Base-by-base conservation (phyloP, 129 eudicot genomes). In the Arctium minus region DNA sequence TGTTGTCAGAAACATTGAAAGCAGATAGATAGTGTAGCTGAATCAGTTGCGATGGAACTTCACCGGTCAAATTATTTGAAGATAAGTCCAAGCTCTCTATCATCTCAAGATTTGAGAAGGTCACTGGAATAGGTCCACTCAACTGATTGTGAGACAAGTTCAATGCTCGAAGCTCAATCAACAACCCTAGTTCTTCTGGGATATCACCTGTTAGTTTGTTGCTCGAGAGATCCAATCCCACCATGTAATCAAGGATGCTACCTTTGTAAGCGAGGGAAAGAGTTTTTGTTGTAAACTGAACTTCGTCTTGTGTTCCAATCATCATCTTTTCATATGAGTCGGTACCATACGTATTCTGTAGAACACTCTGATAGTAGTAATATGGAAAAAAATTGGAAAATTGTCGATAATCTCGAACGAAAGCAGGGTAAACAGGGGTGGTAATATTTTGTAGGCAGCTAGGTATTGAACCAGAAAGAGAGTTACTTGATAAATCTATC, bases 391-490 rank as follows among this genome's bases (percentile, higher is more conserved):
- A 9, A 44, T 8, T 7, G 9, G 2, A 0, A 11, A 2, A 44
- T 2, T 2, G 2, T 44, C 12, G 13, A 44, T 6, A 46, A 46
- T 46, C 56, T 10, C 17, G 56, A 17, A 2, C 17, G 29, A 56
- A 15, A 74, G n/a, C 73, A 33, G 4, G 72, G 36, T 62, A 15
- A 18, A 0, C 6, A 7, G 81, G 53, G 10, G 35, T 46, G 11
- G 10, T 77, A 35, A 56, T 77, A 65, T 82, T 64, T 7, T 80
- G 42, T 31, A 86, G 33, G 56, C 85, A 86, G 12, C 40, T 15
- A 53, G 88, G 86, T 60, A 86, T 73, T 17, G 72, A 60, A 27
- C 89, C 84, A n/a, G 77, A 44, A 78, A 86, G 79, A 6, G 44
- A 33, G 46, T 84, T 84, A 9, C 22, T 17, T 0, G 83, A 84